Base-by-base conservation (phyloP, 805 yeast species). In the Vanderwaltozyma verrucispora region DNA sequence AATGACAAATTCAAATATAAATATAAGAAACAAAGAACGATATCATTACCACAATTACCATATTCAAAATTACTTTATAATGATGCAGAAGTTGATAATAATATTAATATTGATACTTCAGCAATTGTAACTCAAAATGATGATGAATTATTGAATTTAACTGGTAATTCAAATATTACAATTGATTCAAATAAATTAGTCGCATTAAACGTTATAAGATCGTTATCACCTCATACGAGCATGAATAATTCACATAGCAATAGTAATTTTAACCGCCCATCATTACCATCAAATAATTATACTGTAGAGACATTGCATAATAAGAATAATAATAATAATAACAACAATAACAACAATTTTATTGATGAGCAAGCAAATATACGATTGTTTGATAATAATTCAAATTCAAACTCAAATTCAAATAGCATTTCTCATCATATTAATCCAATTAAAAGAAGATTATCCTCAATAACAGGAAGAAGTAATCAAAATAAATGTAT, bases 31-130 rank as follows among this genome's bases (percentile, higher is more conserved):
- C 66, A 67, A 44, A 58, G 77, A 49, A 71, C 77, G 0, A 68
- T 70, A 30, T 72, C 77, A 0, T 46, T 73, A 33, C 79, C 79
- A 5, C 79, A 74, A 46, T 47, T 74, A 17, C 69, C 76, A 0
- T 63, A 71, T 38, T 63, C 75, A 2, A 67, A 62, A 41, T 54
- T 73, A 14, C 42, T 57, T 2, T 72, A 73, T 47, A 48, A 49
- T 27, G 28, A 29, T 25, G 15, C 27, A 9, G 15, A 21, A 12
- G 11, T 28, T 9, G 17, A 18, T 9, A 21, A 21, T 21, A 7
- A 21, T 21, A 21, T 10, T 18, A 17, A 19, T 14, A 19, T 4
- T 8, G 14, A 19, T 16, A 30, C 13, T 3, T 4, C 4, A 4
- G 26, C 15, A 13, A 18, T 18, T 37, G 50, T 13, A 48, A 7